These are phyloP conservation scores for Dothiorella sarmentorum DNA, from an alignment of 2,329 filamentous ascomycete genomes.

Conservation along the genomic window DNA sequence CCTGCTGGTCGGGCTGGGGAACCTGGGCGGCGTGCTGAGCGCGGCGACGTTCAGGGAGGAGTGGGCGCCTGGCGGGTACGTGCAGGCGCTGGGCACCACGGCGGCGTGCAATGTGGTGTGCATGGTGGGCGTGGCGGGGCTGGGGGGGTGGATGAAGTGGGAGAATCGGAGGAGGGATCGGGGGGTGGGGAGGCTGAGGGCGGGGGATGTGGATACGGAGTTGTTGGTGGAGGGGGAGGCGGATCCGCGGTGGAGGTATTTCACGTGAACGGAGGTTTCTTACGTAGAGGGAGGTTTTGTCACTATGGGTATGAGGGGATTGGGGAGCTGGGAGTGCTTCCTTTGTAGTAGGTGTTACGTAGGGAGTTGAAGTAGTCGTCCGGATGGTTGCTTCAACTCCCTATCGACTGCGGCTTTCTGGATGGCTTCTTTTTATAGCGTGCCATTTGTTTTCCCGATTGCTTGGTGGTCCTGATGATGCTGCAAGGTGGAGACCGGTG, in stretches of 20 bases:
- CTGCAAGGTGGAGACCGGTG: too few species aligned
- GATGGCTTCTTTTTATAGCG: too few species aligned
- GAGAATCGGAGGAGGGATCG: conserved; percentile 13
- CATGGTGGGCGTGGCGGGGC: not conserved
- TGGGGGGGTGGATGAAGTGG: conserved; percentile 15
- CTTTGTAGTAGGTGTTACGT: too few species aligned
- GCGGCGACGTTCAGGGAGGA: not conserved
- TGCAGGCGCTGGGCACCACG: not conserved
- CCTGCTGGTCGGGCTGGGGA: conserved; percentile 3
- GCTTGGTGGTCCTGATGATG: too few species aligned
- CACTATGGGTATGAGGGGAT: not conserved
- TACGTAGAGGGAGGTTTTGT: too few species aligned
- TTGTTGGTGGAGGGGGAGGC: conserved; percentile 18
- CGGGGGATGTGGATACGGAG: conserved; percentile 6
- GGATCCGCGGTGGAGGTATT: conserved; percentile 17
- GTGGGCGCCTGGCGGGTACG: conserved; percentile 6
- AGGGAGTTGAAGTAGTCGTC: too few species aligned
- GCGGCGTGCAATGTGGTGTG: conserved; percentile 2
- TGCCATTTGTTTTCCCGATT: too few species aligned
- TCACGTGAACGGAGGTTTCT: too few species aligned
- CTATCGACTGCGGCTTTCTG: too few species aligned
- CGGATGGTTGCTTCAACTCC: too few species aligned
- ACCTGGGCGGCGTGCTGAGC: conserved; percentile 5
- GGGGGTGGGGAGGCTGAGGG: not conserved
- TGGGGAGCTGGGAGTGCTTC: too few species aligned